Base-by-base conservation (phyloP, 2,329 filamentous ascomycete genomes). In the Colletotrichum endophyticum region DNA sequence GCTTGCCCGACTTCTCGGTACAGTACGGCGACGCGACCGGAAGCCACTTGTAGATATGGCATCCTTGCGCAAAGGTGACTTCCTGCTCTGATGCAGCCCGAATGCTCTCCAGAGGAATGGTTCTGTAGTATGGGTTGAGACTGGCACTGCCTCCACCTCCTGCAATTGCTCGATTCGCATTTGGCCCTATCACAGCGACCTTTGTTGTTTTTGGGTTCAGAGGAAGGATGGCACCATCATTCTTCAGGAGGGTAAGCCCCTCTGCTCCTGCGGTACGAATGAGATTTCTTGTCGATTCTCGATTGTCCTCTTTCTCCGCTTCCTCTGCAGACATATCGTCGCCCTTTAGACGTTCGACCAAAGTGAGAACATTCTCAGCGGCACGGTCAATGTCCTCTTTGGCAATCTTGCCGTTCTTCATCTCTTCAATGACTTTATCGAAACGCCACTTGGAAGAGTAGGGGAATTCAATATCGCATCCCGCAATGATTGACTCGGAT, bases 121-220 rank as follows among this genome's bases (percentile, higher is more conserved):
- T 92, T 78, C 88, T 92, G 82, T 94, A 94, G 83, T 94, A 94
- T 0, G 93, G 92, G 81, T 94, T 94, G 64, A 94, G 84, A 78
- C 91, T 93, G 22, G 93, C 92, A 80, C 92, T 94, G 66, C 93
- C 92, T 56, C 92, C 92, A 66, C 93, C 92, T 19, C 91, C 91
- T n/a, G 91, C 92, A 78, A 94, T 93, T 1, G 92, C 90, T 71
- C 92, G 86, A 81, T 93, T 93, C 25, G 92, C 92, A 77, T 94
- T 94, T 2, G 92, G 92, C 0, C 92, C 92, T 68, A 94, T 93
- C 75, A 94, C 88, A 5, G 92, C 92, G 73, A 94, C 88, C 81
- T 89, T 93, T 73, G 88, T 88, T 19, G 88, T 89, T 30, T 86
- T 86, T 8, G 87, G 83, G 76, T 89, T 87, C 75, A 94, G 89